These are phyloP conservation scores for Lactifluus echinatus DNA, from an alignment of 768 basidiomycete species.

Conservation along the genomic window DNA sequence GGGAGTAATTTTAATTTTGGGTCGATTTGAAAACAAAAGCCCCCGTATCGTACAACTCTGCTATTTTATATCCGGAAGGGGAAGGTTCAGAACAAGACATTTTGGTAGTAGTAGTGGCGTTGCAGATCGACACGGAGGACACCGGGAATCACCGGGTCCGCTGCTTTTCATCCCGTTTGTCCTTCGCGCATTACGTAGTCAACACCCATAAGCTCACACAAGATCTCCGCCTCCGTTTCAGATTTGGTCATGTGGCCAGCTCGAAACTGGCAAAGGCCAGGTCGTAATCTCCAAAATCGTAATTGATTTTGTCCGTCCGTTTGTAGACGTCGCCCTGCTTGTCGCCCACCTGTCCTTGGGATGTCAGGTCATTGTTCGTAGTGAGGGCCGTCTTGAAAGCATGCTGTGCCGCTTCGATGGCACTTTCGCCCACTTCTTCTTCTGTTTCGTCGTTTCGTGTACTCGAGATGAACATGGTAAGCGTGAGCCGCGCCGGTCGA, in stretches of 20 bases:
- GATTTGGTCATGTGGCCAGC: slow-evolving; percentile 27
- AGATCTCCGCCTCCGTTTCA: slow-evolving; percentile 1
- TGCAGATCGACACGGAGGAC: neutral
- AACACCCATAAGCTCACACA: neutral
- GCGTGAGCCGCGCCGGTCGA: slow-evolving; percentile 72
- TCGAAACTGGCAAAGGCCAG: slow-evolving; percentile 87
- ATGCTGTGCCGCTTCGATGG: slow-evolving; percentile 64
- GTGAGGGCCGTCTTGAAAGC: slow-evolving; percentile 62
- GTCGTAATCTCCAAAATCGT: slow-evolving; percentile 92
- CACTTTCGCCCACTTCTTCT: slow-evolving; percentile 42
- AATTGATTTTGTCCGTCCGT: slow-evolving; percentile 95
- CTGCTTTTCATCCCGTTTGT: neutral
- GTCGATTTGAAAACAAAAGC: neutral
- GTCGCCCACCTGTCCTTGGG: neutral
- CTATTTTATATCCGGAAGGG: neutral
- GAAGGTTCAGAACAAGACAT: too few species aligned
- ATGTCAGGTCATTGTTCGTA: slow-evolving; percentile 9
- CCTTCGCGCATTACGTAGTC: neutral
- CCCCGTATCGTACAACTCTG: neutral
- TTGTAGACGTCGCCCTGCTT: slow-evolving; percentile 42
- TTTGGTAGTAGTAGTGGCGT: slow-evolving; percentile 6
- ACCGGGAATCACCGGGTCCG: slow-evolving; percentile 4
- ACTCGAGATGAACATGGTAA: slow-evolving; percentile 87
- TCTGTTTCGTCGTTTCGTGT: slow-evolving; percentile 36
- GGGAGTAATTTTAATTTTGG: neutral